These are phyloP conservation scores for Artemisia argyi DNA, from an alignment of 129 eudicot species.

Conservation along the genomic window DNA sequence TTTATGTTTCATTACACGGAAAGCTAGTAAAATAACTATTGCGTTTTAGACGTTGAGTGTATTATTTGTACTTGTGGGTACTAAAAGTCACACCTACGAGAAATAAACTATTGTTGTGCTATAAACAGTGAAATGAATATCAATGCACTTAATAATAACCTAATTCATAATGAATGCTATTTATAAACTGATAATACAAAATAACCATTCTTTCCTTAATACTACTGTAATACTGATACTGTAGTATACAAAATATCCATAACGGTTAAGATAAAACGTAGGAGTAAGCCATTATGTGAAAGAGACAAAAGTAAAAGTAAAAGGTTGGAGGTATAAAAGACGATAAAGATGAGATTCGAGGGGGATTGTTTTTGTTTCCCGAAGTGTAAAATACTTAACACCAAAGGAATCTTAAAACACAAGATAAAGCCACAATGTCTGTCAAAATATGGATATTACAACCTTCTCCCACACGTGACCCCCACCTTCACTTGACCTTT, in stretches of 20 bases:
- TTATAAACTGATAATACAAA: background rate
- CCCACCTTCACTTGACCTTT: constrained; percentile 29
- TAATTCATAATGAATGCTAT: background rate
- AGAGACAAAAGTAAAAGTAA: constrained; percentile 29
- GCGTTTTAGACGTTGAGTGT: background rate
- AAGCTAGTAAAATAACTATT: constrained; percentile 1
- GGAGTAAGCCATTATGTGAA: background rate
- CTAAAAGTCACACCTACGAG: too few relatives aligned
- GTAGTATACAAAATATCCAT: background rate
- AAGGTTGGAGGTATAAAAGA: constrained; percentile 10
- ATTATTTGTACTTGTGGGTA: too few relatives aligned
- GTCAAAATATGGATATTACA: constrained; percentile 10
- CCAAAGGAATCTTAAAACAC: constrained; percentile 30
- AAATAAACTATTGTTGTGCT: too few relatives aligned
- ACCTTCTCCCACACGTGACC: constrained; percentile 31
- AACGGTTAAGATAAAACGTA: background rate
- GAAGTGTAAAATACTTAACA: constrained; percentile 28
- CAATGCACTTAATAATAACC: background rate
- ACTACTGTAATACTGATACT: too few relatives aligned
- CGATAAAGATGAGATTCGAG: constrained; percentile 14
- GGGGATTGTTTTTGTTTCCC: constrained; percentile 11
- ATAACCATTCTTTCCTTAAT: too few relatives aligned
- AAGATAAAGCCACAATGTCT: constrained; percentile 20
- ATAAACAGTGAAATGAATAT: too few relatives aligned
- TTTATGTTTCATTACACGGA: background rate